These are phyloP conservation scores for Fusarium poae DNA, from an alignment of 2,329 filamentous ascomycete genomes.

Conservation along the genomic window DNA sequence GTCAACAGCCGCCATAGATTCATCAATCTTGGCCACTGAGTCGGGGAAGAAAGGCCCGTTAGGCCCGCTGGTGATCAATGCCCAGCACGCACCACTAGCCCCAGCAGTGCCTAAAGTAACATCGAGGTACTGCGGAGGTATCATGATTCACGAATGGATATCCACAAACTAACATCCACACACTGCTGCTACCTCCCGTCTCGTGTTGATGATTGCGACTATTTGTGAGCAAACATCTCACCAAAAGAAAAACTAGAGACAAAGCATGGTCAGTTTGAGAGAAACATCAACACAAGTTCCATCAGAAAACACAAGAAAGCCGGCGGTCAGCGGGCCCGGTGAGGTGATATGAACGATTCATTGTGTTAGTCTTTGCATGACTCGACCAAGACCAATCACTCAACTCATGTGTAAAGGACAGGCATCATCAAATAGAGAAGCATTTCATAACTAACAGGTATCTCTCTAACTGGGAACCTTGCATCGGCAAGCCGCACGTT, in stretches of 20 bases:
- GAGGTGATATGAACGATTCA: slow-evolving; percentile 21
- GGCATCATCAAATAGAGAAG: slow-evolving; percentile 14
- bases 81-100: slow-evolving; percentile 38
- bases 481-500: slow-evolving; percentile 11
- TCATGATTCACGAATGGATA: slow-evolving; percentile 12
- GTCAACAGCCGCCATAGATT: slow-evolving; percentile 30
- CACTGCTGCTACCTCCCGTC: slow-evolving; percentile 29
- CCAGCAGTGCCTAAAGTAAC: slow-evolving; percentile 41
- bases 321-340: slow-evolving; percentile 13
- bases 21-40: slow-evolving; percentile 33
- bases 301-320: slow-evolving; percentile 7
- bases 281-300: background rate
- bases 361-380: slow-evolving; percentile 32
- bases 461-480: slow-evolving; percentile 9
- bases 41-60: slow-evolving; percentile 35
- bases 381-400: slow-evolving; percentile 28
- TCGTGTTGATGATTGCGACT: slow-evolving; percentile 25
- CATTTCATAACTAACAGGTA: slow-evolving; percentile 16
- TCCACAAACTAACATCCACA: slow-evolving; percentile 25
- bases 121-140: slow-evolving; percentile 27
- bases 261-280: background rate
- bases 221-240: slow-evolving; percentile 32
- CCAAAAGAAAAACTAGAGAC: slow-evolving; percentile 5
- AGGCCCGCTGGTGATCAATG: slow-evolving; percentile 45
- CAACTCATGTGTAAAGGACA: slow-evolving; percentile 19